Evolutionary conservation across 2,329 filamentous ascomycete genomes (phyloP), one percentile per base, ranked within the genome.

Genomic region (Sporothrix curviconia): DNA sequence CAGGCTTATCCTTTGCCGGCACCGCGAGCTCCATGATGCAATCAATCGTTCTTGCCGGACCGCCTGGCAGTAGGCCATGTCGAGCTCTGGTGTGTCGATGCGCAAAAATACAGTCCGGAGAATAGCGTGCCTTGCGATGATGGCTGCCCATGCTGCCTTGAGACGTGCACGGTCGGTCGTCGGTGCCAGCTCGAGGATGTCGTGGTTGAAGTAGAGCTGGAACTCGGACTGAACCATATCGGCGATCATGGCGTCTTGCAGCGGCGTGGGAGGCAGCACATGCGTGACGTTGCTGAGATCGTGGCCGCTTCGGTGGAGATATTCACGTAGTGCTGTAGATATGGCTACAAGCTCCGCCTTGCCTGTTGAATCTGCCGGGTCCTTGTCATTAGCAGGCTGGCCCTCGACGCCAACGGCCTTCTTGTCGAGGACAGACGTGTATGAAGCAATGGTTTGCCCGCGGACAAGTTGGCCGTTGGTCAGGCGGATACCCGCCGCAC

Each of bases 221-320:
- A 87, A 92, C 3, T 82, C 76, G 0, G 90, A 94, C 15, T 82
- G 77, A 0, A 90, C 63, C 88, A 95, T 95, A 60, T 90, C 87
- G 0, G 85, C 84, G 3, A 95, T 74, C 84, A 96, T 90, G 1
- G 86, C 85, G 68, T 96, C 90, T 71, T 97, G 92, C 5, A 95
- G 76, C 7, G 91, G 85, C 0, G 92, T 95, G 0, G 86, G 80
- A 0, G 91, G 91, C 2, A 94, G 71, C 3, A 92, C 71, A 3
- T 76, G 68, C 52, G 88, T 81, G 1, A 86, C 65, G 11, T 74
- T 65, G 0, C 68, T 60, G 7, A 79, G 66, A 1, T 71, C 59
- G 22, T 71, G 64, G 0, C 66, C 71, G 3, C 67, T 66, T 0
- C 62, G 61, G 19, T 65, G 60, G 3, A 80, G 69, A 46, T 74